Base-by-base conservation (phyloP, 495 filamentous ascomycete species). In the Viridothelium virens region DNA sequence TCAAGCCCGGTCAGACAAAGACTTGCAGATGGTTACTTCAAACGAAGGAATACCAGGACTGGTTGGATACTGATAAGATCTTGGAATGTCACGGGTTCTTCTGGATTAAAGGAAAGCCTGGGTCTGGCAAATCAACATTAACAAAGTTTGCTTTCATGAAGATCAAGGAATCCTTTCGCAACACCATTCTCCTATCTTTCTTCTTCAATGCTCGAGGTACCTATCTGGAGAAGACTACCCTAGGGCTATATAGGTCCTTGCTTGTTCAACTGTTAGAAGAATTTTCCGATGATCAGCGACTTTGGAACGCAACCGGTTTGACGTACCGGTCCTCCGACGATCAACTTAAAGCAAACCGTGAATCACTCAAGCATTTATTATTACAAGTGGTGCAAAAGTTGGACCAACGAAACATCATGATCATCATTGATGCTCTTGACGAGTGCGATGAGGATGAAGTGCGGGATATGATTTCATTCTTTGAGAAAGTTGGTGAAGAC, bases 341-440 rank as follows among this genome's bases (percentile, higher is more conserved):
- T 14, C 41, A 44, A 7, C 41, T 44, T 44, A 44, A 44, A 1
- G 41, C 41, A 14, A 14, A 44, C 41, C 14, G 41, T 44, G 14
- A 7, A 44, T 7, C 41, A 7, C 41, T 44, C 41, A 7, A 44
- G 16, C 18, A 61, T 39, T 65, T 66, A 18, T 48, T 69, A 34
- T 44, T 65, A 5, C 59, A 68, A 46, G 66, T 66, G 63, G 50
- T 71, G 62, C n/a, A 69, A 53, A 65, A 68, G 33, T 66, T 74
- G 69, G 63, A 64, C 36, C 62, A 31, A 48, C 68, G 66, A 39
- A 67, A 50, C 2, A 66, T 73, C 33, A 68, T 56, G 5, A 66
- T 75, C 47, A 73, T 79, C 48, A 69, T 80, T 63, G 78, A 80
- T 71, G 78, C 76, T 18, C 70, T 80, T 11, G 78, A 80, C 68